Percentiles rank a stretch among this genome's conserved stretches.
These are phyloP conservation scores for Loxodes magnus DNA, from an alignment of 73 alveolate species.

Conservation along the genomic window DNA sequence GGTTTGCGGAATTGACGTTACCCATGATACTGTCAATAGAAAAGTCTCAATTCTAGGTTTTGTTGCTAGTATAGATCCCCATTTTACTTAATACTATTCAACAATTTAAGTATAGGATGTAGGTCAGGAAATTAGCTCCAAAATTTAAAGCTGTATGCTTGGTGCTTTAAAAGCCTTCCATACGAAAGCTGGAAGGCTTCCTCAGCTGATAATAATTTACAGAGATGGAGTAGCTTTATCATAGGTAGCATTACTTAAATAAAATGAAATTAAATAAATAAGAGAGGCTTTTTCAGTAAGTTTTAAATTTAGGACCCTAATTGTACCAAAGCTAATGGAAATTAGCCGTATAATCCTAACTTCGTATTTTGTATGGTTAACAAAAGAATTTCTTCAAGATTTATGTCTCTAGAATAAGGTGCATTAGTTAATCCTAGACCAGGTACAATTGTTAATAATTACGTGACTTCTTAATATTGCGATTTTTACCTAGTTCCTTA, in stretches of 20 bases:
- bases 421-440: slow-evolving; percentile 2
- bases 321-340: background rate
- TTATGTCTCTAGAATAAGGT: background rate
- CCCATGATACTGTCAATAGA: slow-evolving; percentile 13
- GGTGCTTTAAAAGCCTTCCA: slow-evolving; percentile 7
- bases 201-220: slow-evolving; percentile 1
- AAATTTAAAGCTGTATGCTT: background rate
- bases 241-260: background rate
- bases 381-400: slow-evolving; percentile 3
- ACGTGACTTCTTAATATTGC: background rate
- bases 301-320: slow-evolving; percentile 6
- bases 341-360: background rate
- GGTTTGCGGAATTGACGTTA: slow-evolving; percentile 22
- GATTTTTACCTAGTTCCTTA: slow-evolving; percentile 7
- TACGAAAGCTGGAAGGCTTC: background rate
- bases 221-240: slow-evolving; percentile 6
- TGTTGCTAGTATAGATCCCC: slow-evolving; percentile 9
- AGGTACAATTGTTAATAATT: background rate
- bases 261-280: background rate
- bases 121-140: slow-evolving; percentile 9
- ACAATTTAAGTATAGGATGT: background rate
- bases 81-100: slow-evolving; percentile 14
- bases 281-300: background rate
- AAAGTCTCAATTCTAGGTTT: slow-evolving; percentile 11
- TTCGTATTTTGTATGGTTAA: background rate